Base-by-base conservation (phyloP, 2,329 filamentous ascomycete species). In the Dactylonectria macrodidyma region DNA sequence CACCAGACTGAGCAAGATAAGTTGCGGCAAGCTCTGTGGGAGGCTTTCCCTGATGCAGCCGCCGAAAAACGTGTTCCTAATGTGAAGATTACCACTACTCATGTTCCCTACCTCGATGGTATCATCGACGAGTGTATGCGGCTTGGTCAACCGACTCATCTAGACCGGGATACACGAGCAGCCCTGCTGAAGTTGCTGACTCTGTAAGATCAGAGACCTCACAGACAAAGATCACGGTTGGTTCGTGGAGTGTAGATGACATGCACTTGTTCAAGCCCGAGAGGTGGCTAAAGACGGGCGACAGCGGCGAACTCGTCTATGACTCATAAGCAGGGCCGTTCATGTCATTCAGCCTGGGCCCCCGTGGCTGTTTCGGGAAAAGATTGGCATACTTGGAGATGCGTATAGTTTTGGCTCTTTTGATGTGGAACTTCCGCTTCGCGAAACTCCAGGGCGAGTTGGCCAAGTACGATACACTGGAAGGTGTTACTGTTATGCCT, bases 281-380 rank as follows among this genome's bases (percentile, higher is more conserved):
- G 19, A 62, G 71, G 9, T 73, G 71, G 71, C 33, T 73, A 4
- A 24, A 51, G 8, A 30, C 26, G 7, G 34, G 24, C 10, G 66
- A 48, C 6, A 38, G 46, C 6, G 58, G 54, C 9, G 36, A 63
- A 52, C 62, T 12, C 14, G 69, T 66, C 12, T 82, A 79, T 47
- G 77, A 81, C 51, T 59, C 74, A 0, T 67, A 71, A 14, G 75
- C 79, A 0, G 80, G 81, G 0, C 81, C 81, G 0, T 55, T 69
- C 2, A 70, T 82, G 6, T 64, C 78, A 0, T 84, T 84, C 66
- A 79, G 82, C 0, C 12, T 78, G 1, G 82, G 82, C 0, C 68
- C 75, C 0, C 65, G 82, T 1, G 77, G 78, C 0, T 84, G 82
- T 48, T 84, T 76, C n/a, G 82, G 82, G 0, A 76, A 73, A 48